phyloP scores from a whole-genome alignment of 257 asterid species.

The Fraxinus pennsylvanica region DNA sequence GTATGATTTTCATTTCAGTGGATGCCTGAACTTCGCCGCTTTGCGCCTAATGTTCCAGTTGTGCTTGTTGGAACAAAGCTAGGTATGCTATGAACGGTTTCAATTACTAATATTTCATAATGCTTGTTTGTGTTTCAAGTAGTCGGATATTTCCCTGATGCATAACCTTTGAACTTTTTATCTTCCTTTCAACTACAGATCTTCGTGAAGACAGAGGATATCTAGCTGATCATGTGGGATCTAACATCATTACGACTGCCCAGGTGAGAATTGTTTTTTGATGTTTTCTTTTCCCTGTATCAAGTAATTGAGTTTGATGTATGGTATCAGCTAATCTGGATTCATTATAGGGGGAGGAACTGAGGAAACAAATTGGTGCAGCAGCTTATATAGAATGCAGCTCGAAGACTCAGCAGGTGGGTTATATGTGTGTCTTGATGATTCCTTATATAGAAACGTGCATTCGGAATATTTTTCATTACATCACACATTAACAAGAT shows the following conservation, averaged over 20 bases:
- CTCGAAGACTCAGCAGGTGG: constrained; percentile 97
- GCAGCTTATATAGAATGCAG: constrained; percentile 96
- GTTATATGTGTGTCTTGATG: neutral
- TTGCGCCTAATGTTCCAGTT: constrained; percentile 90
- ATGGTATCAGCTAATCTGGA: neutral
- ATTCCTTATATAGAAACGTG: neutral
- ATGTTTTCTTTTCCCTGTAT: neutral
- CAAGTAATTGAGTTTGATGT: neutral
- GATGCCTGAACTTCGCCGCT: constrained; percentile 99
- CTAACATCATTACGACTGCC: constrained; percentile 68
- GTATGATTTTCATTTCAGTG: constrained; percentile 60
- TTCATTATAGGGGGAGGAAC: constrained; percentile 78
- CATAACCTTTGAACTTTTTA: constrained; percentile 1
- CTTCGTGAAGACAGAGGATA: constrained; percentile 75
- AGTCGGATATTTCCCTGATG: neutral
- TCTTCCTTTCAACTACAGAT: constrained; percentile 40
- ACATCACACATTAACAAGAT: neutral
- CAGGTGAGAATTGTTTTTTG: constrained; percentile 51
- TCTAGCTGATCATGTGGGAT: constrained; percentile 70
- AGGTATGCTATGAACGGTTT: constrained; percentile 46
- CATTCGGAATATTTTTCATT: neutral
- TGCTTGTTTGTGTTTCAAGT: neutral
- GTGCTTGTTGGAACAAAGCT: constrained; percentile 92
- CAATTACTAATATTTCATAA: neutral
- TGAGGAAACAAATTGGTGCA: constrained; percentile 94